phyloP scores from a whole-genome alignment of 306 rosid genomes.

The Vicia villosa region DNA sequence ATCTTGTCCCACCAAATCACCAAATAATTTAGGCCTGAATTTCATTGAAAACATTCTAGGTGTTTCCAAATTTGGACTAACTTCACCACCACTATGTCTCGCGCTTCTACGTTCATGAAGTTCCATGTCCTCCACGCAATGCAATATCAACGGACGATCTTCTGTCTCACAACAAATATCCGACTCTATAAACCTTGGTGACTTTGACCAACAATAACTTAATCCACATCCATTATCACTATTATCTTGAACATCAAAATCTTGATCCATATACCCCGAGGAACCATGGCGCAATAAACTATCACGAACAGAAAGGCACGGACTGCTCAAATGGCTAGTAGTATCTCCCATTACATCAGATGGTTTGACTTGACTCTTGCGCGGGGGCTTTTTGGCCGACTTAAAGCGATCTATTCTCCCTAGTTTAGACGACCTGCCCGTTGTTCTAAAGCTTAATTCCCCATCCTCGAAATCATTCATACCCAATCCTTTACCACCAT shows the following conservation, averaged over 20 bases:
- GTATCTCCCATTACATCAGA: slow-evolving; percentile 43
- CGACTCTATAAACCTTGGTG: slow-evolving; percentile 66
- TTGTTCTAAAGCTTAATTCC: slow-evolving; percentile 35
- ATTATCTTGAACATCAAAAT: slow-evolving; percentile 45
- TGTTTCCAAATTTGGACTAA: slow-evolving; percentile 49
- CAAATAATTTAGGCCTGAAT: slow-evolving; percentile 71
- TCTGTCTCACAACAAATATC: slow-evolving; percentile 46
- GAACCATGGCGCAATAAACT: slow-evolving; percentile 41
- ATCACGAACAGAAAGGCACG: slow-evolving; percentile 49
- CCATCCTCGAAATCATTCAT: slow-evolving; percentile 48
- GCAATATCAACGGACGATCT: slow-evolving; percentile 55
- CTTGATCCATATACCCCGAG: slow-evolving; percentile 41
- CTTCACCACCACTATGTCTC: slow-evolving; percentile 45
- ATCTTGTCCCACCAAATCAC: slow-evolving; percentile 83
- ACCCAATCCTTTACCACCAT: slow-evolving; percentile 45
- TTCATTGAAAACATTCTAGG: slow-evolving; percentile 73
- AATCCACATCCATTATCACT: slow-evolving; percentile 58
- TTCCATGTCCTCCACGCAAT: slow-evolving; percentile 42
- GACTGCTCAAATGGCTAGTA: slow-evolving; percentile 48
- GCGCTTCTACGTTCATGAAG: slow-evolving; percentile 40
- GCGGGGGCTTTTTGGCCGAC: slow-evolving; percentile 27
- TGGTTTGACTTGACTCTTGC: slow-evolving; percentile 40
- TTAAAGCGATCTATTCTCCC: slow-evolving; percentile 44
- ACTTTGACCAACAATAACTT: slow-evolving; percentile 69
- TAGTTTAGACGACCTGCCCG: slow-evolving; percentile 37